phyloP scores from a whole-genome alignment of 129 eudicot species.

The Smallanthus sonchifolius region DNA sequence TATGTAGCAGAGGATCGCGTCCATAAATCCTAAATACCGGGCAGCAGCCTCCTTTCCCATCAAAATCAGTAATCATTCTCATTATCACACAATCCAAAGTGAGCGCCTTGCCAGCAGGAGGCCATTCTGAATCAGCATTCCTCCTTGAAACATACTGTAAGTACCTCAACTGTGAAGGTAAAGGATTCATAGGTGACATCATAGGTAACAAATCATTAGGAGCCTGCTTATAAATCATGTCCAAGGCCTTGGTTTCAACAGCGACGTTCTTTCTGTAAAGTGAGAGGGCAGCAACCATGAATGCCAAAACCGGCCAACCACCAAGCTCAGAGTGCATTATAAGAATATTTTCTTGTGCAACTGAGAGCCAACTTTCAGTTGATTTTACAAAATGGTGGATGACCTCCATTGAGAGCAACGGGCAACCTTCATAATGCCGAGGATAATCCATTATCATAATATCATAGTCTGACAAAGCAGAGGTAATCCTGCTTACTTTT shows the following conservation, averaged over 20 bases:
- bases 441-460: slow-evolving; percentile 81
- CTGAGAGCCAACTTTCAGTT: slow-evolving; percentile 78
- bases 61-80: slow-evolving; percentile 68
- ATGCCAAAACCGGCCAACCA: slow-evolving; percentile 88
- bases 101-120: slow-evolving; percentile 70
- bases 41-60: slow-evolving; percentile 74
- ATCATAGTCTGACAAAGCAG: slow-evolving; percentile 48
- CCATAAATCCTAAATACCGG: slow-evolving; percentile 82
- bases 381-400: slow-evolving; percentile 75
- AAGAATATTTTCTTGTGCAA: slow-evolving; percentile 59
- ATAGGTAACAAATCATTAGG: slow-evolving; percentile 60
- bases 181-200: slow-evolving; percentile 56
- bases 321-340: slow-evolving; percentile 79
- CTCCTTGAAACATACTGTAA: slow-evolving; percentile 73
- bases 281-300: slow-evolving; percentile 76
- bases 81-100: slow-evolving; percentile 75
- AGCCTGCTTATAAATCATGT: slow-evolving; percentile 72
- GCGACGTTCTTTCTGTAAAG: slow-evolving; percentile 52
- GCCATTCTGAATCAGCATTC: slow-evolving; percentile 71
- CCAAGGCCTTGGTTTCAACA: slow-evolving; percentile 64
- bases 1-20: slow-evolving; percentile 55
- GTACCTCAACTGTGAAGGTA: slow-evolving; percentile 83
- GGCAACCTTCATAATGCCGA: slow-evolving; percentile 75
- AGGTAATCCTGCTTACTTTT: slow-evolving; percentile 47
- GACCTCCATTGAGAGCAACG: slow-evolving; percentile 71